Evolutionary conservation across 2,329 filamentous ascomycete species (phyloP).

Genomic region (Talaromyces pinophilus): DNA sequence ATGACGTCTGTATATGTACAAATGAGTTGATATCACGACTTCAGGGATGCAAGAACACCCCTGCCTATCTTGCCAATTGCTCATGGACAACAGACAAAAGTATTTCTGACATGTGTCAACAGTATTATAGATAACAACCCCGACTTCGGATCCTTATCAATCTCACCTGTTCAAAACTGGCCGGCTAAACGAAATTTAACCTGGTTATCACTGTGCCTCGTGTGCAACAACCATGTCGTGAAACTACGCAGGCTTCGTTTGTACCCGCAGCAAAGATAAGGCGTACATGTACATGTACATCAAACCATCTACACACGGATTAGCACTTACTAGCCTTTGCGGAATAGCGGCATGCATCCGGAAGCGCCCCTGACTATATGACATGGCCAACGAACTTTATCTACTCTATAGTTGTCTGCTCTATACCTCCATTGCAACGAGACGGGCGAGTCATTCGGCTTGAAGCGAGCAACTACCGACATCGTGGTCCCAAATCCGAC

Average conservation of each 20-base stretch:
- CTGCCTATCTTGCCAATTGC: neutral
- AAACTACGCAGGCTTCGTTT: neutral
- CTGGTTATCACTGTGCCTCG: neutral
- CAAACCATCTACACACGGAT: neutral
- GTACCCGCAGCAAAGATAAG: conserved; percentile 7
- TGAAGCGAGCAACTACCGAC: neutral
- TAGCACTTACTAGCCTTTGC: neutral
- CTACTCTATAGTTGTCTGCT: neutral
- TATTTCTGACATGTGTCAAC: neutral
- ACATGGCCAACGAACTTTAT: neutral
- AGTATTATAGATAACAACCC: neutral
- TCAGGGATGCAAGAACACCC: neutral
- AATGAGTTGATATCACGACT: neutral
- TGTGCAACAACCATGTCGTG: neutral
- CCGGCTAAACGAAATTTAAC: neutral
- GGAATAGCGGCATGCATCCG: neutral
- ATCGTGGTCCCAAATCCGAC: neutral
- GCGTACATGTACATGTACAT: neutral
- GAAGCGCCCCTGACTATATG: neutral
- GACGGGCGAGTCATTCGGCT: neutral
- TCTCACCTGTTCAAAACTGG: neutral
- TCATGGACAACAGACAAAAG: neutral
- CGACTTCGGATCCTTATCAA: conserved; percentile 6
- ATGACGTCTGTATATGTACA: neutral
- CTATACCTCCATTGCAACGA: neutral